Conservation (phyloP, 2,329 filamentous ascomycete genomes). For the Trichoderma endophyticum region DNA sequence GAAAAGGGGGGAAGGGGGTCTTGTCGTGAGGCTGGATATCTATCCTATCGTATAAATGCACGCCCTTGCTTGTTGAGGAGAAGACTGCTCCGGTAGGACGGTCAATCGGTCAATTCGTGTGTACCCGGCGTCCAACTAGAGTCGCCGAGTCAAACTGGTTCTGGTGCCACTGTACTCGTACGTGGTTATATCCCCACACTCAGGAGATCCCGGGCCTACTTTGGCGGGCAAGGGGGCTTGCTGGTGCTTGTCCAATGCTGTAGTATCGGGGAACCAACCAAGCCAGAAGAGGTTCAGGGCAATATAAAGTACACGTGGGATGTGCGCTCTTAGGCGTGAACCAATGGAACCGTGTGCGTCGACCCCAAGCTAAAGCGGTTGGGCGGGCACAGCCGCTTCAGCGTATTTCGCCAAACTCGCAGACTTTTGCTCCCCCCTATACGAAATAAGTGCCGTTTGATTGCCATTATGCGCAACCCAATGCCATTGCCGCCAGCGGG, state of each 20-base stretch:
- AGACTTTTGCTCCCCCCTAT: not conserved
- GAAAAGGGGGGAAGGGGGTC: not conserved
- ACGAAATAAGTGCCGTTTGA: not conserved
- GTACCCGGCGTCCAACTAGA: not conserved
- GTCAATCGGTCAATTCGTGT: not conserved
- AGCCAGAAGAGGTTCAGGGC: slow-evolving; percentile 3
- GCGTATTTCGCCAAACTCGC: not conserved
- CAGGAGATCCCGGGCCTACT: slow-evolving; percentile 5
- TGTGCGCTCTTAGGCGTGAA: slow-evolving; percentile 5
- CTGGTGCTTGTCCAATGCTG: not conserved
- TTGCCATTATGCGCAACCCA: not conserved
- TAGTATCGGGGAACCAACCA: slow-evolving; percentile 10
- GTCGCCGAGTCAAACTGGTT: slow-evolving; percentile 1
- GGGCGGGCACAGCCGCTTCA: slow-evolving; percentile 14
- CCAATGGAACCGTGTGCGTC: not conserved
- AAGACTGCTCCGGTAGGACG: not conserved
- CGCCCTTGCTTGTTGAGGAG: not conserved
- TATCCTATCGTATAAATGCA: not conserved
- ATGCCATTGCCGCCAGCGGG: not conserved
- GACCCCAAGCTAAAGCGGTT: not conserved
- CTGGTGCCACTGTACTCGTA: not conserved
- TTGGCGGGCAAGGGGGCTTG: not conserved
- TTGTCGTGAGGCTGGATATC: not conserved
- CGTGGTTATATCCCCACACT: not conserved
- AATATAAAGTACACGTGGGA: slow-evolving; percentile 15